Base-by-base conservation (phyloP, 169 alveolate genomes). In the Plasmodium gaboni region DNA sequence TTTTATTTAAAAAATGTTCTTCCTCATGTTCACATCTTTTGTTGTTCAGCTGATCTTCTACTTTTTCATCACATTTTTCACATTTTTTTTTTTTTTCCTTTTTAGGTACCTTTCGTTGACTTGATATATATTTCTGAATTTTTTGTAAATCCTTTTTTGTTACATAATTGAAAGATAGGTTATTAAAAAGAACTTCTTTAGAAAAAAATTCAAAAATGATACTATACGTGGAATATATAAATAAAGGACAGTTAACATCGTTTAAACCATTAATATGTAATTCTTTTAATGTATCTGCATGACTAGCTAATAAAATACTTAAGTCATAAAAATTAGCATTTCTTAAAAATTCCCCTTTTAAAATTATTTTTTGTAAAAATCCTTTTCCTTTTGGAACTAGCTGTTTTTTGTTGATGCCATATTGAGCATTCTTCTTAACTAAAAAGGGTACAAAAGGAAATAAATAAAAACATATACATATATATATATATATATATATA, bases 171-270 rank as follows among this genome's bases (percentile, higher is more conserved):
- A 76, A 32, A 22, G 88, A 55, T 2, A 76, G 44, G 12, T 76
- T 76, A 63, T 64, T 76, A 55, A 76, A 44, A 6, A 76, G 67
- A 10, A 76, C 59, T 55, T 76, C 88, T 67, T 76, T 76, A 13
- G 88, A 60, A 32, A 76, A 59, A 38, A 76, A 76, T 0, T 76
- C 88, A 55, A 76, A 76, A 53, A 76, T 50, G 15, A 76, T 76
- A 15, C 76, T 55, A 50, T 76, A 67, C 32, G 42, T 26, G 2
- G 73, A 61, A 19, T 76, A 76, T 63, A 76, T 76, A 32, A 76
- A 55, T 17, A 76, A 22, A 46, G 88, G 88, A 53, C 88, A 76
- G 32, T 76, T 76, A 15, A 76, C 74, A 48, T 76, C 88, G 24
- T 76, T 76, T 59, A 76, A 19, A n/a, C 88, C 88, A n/a, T 76